These are phyloP conservation scores for Colletotrichum sp. DNA, from an alignment of 2,329 filamentous ascomycete species.

Conservation along the genomic window DNA sequence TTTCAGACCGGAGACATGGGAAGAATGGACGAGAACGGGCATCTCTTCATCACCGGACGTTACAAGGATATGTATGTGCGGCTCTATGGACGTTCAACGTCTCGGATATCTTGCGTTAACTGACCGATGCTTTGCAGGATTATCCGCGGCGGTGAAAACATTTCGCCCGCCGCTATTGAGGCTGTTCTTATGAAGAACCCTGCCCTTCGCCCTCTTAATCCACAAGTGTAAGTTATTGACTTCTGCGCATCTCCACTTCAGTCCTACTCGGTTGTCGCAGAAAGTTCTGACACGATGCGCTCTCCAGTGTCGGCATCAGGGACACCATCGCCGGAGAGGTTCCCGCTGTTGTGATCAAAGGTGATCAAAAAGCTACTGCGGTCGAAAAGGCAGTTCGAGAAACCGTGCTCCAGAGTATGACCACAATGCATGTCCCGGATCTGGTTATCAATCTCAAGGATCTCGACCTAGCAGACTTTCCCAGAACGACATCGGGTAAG, in stretches of 20 bases:
- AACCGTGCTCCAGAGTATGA: background rate
- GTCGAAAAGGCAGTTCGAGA: background rate
- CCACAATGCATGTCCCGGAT: background rate
- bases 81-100: too few species aligned
- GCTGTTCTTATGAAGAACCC: background rate
- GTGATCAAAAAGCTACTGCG: background rate
- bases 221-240: background rate
- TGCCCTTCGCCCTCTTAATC: accelerated
- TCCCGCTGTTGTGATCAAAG: background rate
- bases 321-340: background rate
- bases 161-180: background rate
- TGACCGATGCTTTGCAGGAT: background rate
- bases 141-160: background rate
- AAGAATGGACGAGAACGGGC: background rate
- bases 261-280: accelerated
- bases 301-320: background rate
- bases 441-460: background rate
- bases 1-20: background rate
- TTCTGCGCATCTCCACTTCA: background rate
- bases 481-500: background rate
- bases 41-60: background rate
- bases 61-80: background rate
- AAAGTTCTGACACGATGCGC: background rate
- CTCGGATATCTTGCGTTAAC: too few species aligned
- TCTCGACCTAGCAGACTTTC: background rate